These are phyloP conservation scores for Urtica urens DNA, from an alignment of 306 rosid genomes.

Conservation along the genomic window DNA sequence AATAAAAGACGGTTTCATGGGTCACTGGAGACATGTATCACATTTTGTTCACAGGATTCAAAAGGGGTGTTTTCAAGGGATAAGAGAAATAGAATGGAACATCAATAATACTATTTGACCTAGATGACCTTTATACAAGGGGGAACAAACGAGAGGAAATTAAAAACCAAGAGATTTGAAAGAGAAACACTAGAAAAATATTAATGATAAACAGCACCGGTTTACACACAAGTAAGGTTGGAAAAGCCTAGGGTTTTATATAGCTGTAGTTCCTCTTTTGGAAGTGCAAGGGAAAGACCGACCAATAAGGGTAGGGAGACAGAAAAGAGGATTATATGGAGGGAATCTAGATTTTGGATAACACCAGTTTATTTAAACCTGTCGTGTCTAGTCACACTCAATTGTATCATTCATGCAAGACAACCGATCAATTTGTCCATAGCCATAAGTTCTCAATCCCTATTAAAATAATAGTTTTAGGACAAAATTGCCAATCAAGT, in stretches of 20 bases:
- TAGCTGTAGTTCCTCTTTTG: constrained; percentile 15
- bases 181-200: neutral
- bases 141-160: no score
- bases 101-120: no score
- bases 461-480: constrained; percentile 19
- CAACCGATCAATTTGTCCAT: constrained; percentile 54
- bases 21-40: no score
- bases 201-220: no score
- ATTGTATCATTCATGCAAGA: constrained; percentile 59
- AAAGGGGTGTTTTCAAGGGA: no score
- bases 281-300: constrained; percentile 1
- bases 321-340: constrained; percentile 48
- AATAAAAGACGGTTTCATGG: no score
- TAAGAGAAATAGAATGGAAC: no score
- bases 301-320: constrained; percentile 46
- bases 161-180: neutral
- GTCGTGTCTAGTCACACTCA: constrained; percentile 62
- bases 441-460: constrained; percentile 20
- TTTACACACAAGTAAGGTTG: constrained; percentile 11
- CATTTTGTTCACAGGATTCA: no score
- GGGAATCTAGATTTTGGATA: constrained; percentile 30
- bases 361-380: constrained; percentile 27
- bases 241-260: constrained; percentile 25
- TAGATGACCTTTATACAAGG: no score
- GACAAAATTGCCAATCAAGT: constrained; percentile 24